A percentile compares a stretch with the other conserved stretches of the same genome.
phyloP scores from a whole-genome alignment of 139 green algal genomes.

The Nannochloris sp. region DNA sequence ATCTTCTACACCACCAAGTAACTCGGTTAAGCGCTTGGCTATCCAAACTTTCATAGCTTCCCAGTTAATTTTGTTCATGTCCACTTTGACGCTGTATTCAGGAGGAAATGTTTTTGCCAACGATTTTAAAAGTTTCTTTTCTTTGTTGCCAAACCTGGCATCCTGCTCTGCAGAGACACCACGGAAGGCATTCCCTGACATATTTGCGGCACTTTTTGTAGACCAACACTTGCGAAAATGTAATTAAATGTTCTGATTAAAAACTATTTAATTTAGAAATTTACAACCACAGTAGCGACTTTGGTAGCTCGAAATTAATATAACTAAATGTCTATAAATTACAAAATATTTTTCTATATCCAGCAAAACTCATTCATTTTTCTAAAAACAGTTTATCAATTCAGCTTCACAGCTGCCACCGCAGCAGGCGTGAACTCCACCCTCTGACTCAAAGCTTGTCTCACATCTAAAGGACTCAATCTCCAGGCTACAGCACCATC shows the following conservation, averaged over 20 bases:
- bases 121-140: slow-evolving; percentile 57
- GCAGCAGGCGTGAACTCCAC: slow-evolving; percentile 51
- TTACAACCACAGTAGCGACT: too few relatives aligned
- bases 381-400: neutral
- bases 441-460: slow-evolving; percentile 55
- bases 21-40: slow-evolving; percentile 80
- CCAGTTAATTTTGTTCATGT: slow-evolving; percentile 79
- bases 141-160: slow-evolving; percentile 66
- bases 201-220: neutral
- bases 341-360: neutral
- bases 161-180: slow-evolving; percentile 52
- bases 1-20: slow-evolving; percentile 87
- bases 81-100: slow-evolving; percentile 70
- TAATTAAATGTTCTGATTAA: neutral
- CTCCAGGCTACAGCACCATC: slow-evolving; percentile 75
- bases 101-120: slow-evolving; percentile 61
- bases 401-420: neutral
- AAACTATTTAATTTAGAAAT: neutral
- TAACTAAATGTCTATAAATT: too few relatives aligned
- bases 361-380: neutral
- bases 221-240: too few relatives aligned
- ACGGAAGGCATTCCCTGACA: neutral
- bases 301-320: too few relatives aligned
- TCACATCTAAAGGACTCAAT: slow-evolving; percentile 67
- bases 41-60: slow-evolving; percentile 91